Percentiles rank a stretch among this genome's conserved stretches.
Conservation (phyloP, 2,329 filamentous ascomycete genomes). For the Botrytis porri region DNA sequence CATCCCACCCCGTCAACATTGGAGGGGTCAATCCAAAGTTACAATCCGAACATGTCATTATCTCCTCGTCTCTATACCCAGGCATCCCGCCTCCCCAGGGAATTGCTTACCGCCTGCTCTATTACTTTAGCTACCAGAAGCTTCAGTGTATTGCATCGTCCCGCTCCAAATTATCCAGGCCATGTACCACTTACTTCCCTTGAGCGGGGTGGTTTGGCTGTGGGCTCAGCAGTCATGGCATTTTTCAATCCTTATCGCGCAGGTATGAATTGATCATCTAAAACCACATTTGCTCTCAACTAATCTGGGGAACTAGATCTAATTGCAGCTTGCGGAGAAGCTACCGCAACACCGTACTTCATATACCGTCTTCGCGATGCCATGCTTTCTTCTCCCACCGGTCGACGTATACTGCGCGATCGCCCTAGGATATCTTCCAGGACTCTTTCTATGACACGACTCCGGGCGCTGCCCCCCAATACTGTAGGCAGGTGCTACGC, state of each 20-base stretch:
- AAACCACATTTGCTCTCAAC: background rate
- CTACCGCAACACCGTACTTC: slow-evolving; percentile 92
- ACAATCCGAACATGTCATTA: slow-evolving; percentile 28
- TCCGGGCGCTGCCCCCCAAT: slow-evolving; percentile 69
- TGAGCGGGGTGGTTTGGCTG: slow-evolving; percentile 70
- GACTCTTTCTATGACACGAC: slow-evolving; percentile 59
- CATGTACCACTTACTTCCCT: slow-evolving; percentile 82
- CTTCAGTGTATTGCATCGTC: slow-evolving; percentile 84
- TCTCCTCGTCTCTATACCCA: slow-evolving; percentile 26
- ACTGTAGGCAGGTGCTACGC: slow-evolving; percentile 81
- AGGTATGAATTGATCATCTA: slow-evolving; percentile 48
- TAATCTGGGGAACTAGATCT: slow-evolving; percentile 60
- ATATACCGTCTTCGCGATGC: slow-evolving; percentile 85
- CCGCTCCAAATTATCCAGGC: slow-evolving; percentile 50
- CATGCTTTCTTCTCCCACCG: slow-evolving; percentile 82
- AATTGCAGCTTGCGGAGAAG: slow-evolving; percentile 90
- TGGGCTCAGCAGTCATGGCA: slow-evolving; percentile 61
- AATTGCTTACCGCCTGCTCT: slow-evolving; percentile 31
- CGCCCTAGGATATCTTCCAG: slow-evolving; percentile 82
- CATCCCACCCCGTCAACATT: background rate
- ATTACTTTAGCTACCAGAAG: slow-evolving; percentile 38
- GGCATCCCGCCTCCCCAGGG: slow-evolving; percentile 28
- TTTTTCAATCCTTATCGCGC: slow-evolving; percentile 75
- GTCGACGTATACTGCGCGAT: slow-evolving; percentile 85
- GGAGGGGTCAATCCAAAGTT: background rate